A percentile compares a stretch with the other conserved stretches of the same genome.
Conservation (phyloP, 2,329 filamentous ascomycete genomes). For the Helotiales sp. region DNA sequence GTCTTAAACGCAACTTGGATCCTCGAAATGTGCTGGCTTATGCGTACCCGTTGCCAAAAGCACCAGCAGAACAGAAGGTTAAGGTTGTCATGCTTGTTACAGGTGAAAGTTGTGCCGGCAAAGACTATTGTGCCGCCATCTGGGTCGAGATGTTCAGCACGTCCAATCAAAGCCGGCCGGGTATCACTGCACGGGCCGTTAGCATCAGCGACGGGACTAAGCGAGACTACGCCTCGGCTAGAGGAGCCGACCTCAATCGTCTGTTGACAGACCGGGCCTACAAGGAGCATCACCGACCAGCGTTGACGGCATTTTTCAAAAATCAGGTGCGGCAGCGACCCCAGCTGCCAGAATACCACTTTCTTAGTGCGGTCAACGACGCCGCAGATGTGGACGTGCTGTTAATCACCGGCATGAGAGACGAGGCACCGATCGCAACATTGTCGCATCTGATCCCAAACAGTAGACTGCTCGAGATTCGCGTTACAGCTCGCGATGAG, state of each 20-base stretch:
- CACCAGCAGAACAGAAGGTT: constrained; percentile 47
- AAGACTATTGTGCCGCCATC: constrained; percentile 61
- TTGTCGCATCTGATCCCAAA: constrained; percentile 60
- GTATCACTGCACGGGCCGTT: constrained; percentile 47
- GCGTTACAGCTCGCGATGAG: constrained; percentile 49
- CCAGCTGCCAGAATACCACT: constrained; percentile 48
- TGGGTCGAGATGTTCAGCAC: constrained; percentile 53
- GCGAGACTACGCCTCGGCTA: constrained; percentile 57
- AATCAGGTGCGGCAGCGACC: constrained; percentile 51
- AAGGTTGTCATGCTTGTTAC: constrained; percentile 56
- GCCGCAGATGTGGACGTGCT: constrained; percentile 56
- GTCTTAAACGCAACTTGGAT: constrained; percentile 56
- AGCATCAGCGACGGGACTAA: constrained; percentile 66
- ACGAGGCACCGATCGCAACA: constrained; percentile 58
- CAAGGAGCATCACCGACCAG: constrained; percentile 63
- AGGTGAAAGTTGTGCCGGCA: constrained; percentile 59
- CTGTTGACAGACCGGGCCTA: constrained; percentile 60
- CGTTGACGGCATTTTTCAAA: constrained; percentile 58
- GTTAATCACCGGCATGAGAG: constrained; percentile 59
- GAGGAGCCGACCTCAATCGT: constrained; percentile 52
- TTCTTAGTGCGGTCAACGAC: constrained; percentile 51
- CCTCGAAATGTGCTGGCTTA: constrained; percentile 59
- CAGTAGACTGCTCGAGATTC: constrained; percentile 59
- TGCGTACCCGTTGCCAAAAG: constrained; percentile 57
- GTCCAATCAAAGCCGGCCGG: constrained; percentile 28